Conservation (phyloP, 169 alveolate genomes). For the Eimeria tenella region DNA sequence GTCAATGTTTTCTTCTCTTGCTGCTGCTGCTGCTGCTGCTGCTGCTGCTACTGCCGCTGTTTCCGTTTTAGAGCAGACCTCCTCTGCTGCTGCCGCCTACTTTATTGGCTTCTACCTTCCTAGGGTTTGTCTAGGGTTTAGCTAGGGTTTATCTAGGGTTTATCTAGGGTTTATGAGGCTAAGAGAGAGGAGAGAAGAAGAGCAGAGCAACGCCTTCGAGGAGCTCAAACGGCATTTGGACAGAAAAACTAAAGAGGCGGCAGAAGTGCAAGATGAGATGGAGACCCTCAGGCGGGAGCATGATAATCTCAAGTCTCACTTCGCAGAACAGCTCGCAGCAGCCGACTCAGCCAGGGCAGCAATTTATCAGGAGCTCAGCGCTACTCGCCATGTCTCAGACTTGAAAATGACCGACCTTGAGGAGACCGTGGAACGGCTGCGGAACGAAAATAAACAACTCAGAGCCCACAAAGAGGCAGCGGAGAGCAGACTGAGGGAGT, state of each 20-base stretch:
- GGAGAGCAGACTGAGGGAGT: slow-evolving; percentile 22
- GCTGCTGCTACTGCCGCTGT: too few relatives aligned
- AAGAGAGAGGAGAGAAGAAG: neutral
- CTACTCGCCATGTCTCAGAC: neutral
- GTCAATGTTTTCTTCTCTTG: too few relatives aligned
- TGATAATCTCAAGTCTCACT: neutral
- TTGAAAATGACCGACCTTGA: neutral
- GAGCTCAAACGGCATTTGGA: slow-evolving; percentile 10
- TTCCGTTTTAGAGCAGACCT: too few relatives aligned
- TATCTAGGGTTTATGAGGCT: neutral
- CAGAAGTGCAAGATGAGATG: neutral
- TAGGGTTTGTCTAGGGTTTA: too few relatives aligned
- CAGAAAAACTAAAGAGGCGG: neutral
- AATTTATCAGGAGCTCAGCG: neutral
- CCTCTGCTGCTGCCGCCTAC: too few relatives aligned
- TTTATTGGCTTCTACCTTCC: too few relatives aligned
- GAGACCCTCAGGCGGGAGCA: slow-evolving; percentile 25
- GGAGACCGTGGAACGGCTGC: slow-evolving; percentile 3
- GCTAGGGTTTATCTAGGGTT: too few relatives aligned
- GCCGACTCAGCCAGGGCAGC: slow-evolving; percentile 27
- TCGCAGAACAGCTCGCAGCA: slow-evolving; percentile 49
- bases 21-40: too few relatives aligned
- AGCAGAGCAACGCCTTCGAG: slow-evolving; percentile 2
- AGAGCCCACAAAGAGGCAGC: slow-evolving; percentile 35
- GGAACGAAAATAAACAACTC: neutral